Evolutionary conservation across 805 yeast genomes (phyloP).

Genomic region (Starmera caribaea): DNA sequence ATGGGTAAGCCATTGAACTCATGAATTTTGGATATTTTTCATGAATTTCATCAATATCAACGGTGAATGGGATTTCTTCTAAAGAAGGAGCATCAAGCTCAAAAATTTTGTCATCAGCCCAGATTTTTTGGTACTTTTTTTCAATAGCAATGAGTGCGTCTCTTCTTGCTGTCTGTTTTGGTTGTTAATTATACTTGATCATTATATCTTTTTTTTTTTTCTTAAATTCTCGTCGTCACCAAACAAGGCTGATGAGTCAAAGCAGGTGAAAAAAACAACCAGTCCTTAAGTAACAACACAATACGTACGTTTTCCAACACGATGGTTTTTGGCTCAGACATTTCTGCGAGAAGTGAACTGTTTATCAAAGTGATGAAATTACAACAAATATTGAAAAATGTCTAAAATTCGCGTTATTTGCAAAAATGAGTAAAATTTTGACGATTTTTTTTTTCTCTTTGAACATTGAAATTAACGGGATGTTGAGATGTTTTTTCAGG

Average conservation of each 20-base stretch:
- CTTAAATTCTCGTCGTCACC: too few species aligned
- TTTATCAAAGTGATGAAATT: too few species aligned
- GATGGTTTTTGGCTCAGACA: conserved; percentile 24
- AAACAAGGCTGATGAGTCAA: neutral
- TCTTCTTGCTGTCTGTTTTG: conserved; percentile 78
- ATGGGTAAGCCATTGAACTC: conserved; percentile 96
- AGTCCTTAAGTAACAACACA: too few species aligned
- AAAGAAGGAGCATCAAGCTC: conserved; percentile 82
- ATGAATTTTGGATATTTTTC: conserved; percentile 77
- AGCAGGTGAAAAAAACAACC: neutral
- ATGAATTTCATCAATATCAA: conserved; percentile 61
- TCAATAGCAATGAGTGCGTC: conserved; percentile 87
- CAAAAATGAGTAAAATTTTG: too few species aligned
- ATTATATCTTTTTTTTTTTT: neutral
- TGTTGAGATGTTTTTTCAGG: too few species aligned
- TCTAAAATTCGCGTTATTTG: too few species aligned
- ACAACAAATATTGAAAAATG: too few species aligned
- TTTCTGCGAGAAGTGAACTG: neutral
- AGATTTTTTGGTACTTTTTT: conserved; percentile 72
- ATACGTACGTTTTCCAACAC: conserved; percentile 33
- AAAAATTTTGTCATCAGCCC: conserved; percentile 82
- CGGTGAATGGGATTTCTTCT: conserved; percentile 49
- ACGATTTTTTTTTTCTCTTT: too few species aligned
- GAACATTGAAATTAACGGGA: too few species aligned
- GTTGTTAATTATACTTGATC: conserved; percentile 2